Conservation (phyloP, 345 rosid species). For the Eucalyptus cloeziana region DNA sequence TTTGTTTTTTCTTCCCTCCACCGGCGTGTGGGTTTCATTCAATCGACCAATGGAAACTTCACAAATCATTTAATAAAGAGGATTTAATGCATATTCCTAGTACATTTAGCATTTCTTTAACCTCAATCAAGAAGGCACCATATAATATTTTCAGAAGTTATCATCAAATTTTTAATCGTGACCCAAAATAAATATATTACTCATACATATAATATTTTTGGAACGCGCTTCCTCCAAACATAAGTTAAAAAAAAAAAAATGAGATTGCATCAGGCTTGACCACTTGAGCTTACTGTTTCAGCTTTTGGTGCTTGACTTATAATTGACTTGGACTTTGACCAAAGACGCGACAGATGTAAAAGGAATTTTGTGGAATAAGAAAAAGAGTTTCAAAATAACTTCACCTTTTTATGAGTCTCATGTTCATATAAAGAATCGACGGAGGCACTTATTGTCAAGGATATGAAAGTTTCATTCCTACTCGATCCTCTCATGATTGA, state of each 20-base stretch:
- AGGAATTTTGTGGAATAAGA: background rate
- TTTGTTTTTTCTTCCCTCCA: no score
- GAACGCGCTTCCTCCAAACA: background rate
- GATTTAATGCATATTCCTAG: background rate
- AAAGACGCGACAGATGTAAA: background rate
- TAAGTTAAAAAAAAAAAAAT: background rate
- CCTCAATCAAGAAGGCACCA: background rate
- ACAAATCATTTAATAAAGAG: background rate
- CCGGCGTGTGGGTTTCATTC: background rate
- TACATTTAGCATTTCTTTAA: background rate
- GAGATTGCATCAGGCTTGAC: background rate
- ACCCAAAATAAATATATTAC: no score
- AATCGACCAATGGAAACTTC: background rate
- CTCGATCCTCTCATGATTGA: background rate
- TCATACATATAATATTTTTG: no score
- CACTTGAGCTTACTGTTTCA: background rate
- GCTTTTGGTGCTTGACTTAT: background rate
- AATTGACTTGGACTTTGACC: background rate
- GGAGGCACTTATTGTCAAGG: background rate
- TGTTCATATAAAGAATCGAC: background rate
- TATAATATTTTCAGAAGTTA: background rate
- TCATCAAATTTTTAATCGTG: background rate
- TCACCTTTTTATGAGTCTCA: background rate
- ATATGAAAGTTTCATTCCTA: background rate
- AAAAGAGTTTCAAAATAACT: background rate